These are phyloP conservation scores for Haplosporangium sp. DNA, from an alignment of 371 early-diverging fungal genomes.

Conservation along the genomic window DNA sequence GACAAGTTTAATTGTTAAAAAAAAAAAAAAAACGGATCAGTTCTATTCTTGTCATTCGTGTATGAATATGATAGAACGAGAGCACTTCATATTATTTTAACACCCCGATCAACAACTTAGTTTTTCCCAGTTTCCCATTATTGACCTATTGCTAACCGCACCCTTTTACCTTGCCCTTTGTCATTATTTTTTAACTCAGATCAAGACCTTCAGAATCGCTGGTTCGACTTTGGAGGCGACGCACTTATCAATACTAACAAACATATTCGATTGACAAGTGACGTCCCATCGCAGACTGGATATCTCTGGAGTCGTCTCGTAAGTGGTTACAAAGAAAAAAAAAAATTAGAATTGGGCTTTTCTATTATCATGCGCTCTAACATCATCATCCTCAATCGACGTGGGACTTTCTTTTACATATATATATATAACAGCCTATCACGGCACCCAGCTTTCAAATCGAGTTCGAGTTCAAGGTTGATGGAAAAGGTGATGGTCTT, in stretches of 20 bases:
- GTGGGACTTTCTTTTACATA: too few relatives aligned
- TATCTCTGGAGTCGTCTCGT: conserved; percentile 87
- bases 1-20: too few relatives aligned
- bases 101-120: too few relatives aligned
- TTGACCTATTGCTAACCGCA: too few relatives aligned
- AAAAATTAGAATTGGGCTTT: neutral
- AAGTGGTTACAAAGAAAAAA: conserved; percentile 15
- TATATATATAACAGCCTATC: conserved; percentile 63
- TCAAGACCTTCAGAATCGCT: conserved; percentile 76
- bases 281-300: conserved; percentile 82
- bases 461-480: conserved; percentile 93
- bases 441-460: conserved; percentile 84
- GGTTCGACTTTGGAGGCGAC: conserved; percentile 81
- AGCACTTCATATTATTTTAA: too few relatives aligned
- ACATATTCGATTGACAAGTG: conserved; percentile 87
- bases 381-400: neutral
- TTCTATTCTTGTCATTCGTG: neutral
- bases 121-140: too few relatives aligned
- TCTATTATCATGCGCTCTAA: neutral
- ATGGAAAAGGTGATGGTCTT: conserved; percentile 70
- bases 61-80: too few relatives aligned
- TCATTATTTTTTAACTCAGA: conserved; percentile 46
- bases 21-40: neutral
- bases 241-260: conserved; percentile 78
- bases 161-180: too few relatives aligned